These are phyloP conservation scores for Drechslera avenae DNA, from an alignment of 2,329 filamentous ascomycete genomes.

Conservation along the genomic window DNA sequence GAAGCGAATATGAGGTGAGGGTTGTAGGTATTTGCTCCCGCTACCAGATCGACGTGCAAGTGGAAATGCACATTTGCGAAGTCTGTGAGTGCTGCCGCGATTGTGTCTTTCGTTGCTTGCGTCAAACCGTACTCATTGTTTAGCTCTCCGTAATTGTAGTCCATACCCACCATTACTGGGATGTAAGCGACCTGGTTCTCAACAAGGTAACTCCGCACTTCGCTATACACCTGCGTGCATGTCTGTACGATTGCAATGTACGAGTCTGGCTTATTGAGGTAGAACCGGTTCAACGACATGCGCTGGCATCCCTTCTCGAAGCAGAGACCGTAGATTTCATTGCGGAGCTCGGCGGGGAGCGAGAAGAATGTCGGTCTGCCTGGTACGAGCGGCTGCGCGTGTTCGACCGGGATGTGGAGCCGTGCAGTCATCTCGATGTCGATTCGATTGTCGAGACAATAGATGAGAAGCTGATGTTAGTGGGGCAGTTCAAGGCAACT, in stretches of 20 bases:
- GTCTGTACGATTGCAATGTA: background rate
- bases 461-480: no score
- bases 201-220: constrained; percentile 5
- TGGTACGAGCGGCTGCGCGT: background rate
- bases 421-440: background rate
- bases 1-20: background rate
- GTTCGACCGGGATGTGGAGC: background rate
- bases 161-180: constrained; percentile 3
- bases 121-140: background rate
- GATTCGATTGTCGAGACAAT: background rate
- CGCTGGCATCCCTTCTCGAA: constrained; percentile 1
- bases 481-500: no score
- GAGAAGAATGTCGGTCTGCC: constrained; percentile 1
- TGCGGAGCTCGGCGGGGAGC: constrained; percentile 9
- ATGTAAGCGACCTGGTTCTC: constrained; percentile 4
- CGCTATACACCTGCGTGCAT: constrained; percentile 1
- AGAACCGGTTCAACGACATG: background rate
- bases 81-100: background rate
- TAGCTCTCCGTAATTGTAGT: background rate
- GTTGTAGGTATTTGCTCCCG: background rate
- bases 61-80: constrained; percentile 5
- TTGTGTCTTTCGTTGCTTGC: constrained; percentile 7
- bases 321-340: constrained; percentile 2
- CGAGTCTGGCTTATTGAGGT: constrained; percentile 1
- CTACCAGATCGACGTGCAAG: constrained; percentile 1